phyloP scores from a whole-genome alignment of 1,284 basidiomycete genomes.

The Marasmius fiardii region DNA sequence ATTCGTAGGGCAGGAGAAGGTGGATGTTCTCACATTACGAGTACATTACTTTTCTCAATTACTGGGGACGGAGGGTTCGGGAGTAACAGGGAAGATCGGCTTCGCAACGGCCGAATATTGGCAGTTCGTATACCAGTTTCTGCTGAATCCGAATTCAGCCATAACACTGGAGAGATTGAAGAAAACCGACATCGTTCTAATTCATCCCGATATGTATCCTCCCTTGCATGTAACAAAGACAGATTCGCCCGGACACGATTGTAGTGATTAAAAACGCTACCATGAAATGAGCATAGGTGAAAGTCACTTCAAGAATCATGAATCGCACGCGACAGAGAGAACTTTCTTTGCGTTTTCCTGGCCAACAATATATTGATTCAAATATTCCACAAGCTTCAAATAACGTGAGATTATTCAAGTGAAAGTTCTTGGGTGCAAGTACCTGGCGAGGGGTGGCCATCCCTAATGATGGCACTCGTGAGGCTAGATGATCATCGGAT shows the following conservation, averaged over 20 bases:
- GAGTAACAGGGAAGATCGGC: slow-evolving; percentile 32
- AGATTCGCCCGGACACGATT: slow-evolving; percentile 74
- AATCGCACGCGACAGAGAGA: slow-evolving; percentile 81
- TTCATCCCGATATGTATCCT: slow-evolving; percentile 27
- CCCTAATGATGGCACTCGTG: slow-evolving; percentile 32
- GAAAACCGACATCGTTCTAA: slow-evolving; percentile 31
- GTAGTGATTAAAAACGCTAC: slow-evolving; percentile 90
- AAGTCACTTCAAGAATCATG: slow-evolving; percentile 11
- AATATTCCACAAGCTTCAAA: slow-evolving; percentile 75
- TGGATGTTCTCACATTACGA: slow-evolving; percentile 66
- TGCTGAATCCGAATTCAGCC: background rate
- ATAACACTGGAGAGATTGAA: slow-evolving; percentile 8
- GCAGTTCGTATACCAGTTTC: slow-evolving; percentile 42
- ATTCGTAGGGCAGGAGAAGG: background rate
- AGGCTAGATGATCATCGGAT: slow-evolving; percentile 1
- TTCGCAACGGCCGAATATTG: slow-evolving; percentile 49
- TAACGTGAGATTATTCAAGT: background rate
- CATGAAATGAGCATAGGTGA: slow-evolving; percentile 9
- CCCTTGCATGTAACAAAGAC: slow-evolving; percentile 42
- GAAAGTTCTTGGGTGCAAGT: background rate
- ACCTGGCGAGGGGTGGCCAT: slow-evolving; percentile 75
- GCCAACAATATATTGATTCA: slow-evolving; percentile 90
- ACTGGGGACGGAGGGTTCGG: slow-evolving; percentile 43
- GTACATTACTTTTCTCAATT: slow-evolving; percentile 93
- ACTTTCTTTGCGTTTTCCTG: slow-evolving; percentile 93